Conservation (phyloP, 2,329 filamentous ascomycete genomes). For the Cladosporium austrohemisphaericum region DNA sequence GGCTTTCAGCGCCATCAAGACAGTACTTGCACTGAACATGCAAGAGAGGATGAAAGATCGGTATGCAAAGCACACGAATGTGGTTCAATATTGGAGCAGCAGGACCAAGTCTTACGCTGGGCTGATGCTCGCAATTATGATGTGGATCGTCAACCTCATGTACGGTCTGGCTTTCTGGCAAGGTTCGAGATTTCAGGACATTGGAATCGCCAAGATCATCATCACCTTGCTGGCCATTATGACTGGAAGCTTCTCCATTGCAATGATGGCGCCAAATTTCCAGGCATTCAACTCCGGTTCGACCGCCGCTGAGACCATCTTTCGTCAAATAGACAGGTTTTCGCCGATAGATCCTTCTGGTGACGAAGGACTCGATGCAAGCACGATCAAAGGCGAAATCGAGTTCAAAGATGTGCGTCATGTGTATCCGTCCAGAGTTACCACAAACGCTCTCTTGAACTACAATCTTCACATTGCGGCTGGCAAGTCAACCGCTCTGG, state of each 20-base stretch:
- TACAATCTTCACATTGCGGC: slow-evolving; percentile 58
- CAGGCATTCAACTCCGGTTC: slow-evolving; percentile 72
- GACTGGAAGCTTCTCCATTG: slow-evolving; percentile 34
- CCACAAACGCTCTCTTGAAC: slow-evolving; percentile 78
- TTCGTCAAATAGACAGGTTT: slow-evolving; percentile 77
- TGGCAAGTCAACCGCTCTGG: slow-evolving; percentile 53
- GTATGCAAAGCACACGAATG: slow-evolving; percentile 69
- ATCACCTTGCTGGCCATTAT: slow-evolving; percentile 54
- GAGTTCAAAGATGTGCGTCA: slow-evolving; percentile 77
- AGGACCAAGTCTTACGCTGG: slow-evolving; percentile 44
- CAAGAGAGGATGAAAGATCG: slow-evolving; percentile 79
- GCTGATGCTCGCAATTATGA: slow-evolving; percentile 75
- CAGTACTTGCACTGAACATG: slow-evolving; percentile 83
- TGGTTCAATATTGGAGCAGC: slow-evolving; percentile 69
- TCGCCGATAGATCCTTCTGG: slow-evolving; percentile 76
- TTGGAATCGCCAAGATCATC: slow-evolving; percentile 65
- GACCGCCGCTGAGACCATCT: slow-evolving; percentile 83
- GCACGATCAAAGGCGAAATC: slow-evolving; percentile 68
- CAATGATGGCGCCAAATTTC: slow-evolving; percentile 56
- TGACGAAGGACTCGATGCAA: slow-evolving; percentile 64
- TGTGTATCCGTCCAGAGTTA: slow-evolving; percentile 88
- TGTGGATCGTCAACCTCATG: slow-evolving; percentile 68
- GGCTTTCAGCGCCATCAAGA: slow-evolving; percentile 84
- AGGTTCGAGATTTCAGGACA: slow-evolving; percentile 68
- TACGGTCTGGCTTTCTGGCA: slow-evolving; percentile 50